Base-by-base conservation (phyloP, 163 green algal genomes). In the Volvox carteri region DNA sequence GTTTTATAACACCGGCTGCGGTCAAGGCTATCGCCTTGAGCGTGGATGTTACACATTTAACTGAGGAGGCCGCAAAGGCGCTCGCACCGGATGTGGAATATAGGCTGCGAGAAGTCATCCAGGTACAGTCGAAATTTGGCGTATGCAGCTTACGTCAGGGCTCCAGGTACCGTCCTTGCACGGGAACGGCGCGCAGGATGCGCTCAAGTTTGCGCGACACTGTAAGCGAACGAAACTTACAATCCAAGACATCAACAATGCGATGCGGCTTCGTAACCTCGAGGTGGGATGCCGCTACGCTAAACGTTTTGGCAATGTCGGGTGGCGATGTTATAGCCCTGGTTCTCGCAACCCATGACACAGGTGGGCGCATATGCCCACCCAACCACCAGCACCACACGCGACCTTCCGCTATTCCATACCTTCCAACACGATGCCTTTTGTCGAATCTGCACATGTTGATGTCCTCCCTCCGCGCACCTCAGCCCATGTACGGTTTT, bases 31-130 rank as follows among this genome's bases (percentile, higher is more conserved):
- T 96, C 28, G 96, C 95, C 5, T 93, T 98, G 35, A 96, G 90
- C 78, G 89, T 98, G 1, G 92, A 95, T 62, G 93, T 98, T 18
- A 75, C 86, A 3, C 86, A 94, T 11, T 78, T 98, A 7, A 93
- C 91, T 14, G 88, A 95, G 54, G 96, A 97, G 4, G 96, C 96
- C 30, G 95, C 95, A 0, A 92, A 93, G 74, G 93, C 93, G n/a
- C 92, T 99, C 14, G 95, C 95, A 3, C 95, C 96, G 12, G 95
- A 99, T 78, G 95, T 98, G 21, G 97, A 99, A 70, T 98, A 98
- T 80, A 91, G 96, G 0, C 60, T 99, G 88, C 93, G 97, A 7
- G 96, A 98, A 80, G 92, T 99, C 21, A 94, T 98, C n/a, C 97
- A 99, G 94, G 96, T 97, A 50, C 46, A n/a, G n/a, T n/a, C n/a